Evolutionary conservation across 495 filamentous ascomycete genomes (phyloP), one percentile per base, ranked within the genome.

Genomic region (Hypomontagnella submonticulosa): DNA sequence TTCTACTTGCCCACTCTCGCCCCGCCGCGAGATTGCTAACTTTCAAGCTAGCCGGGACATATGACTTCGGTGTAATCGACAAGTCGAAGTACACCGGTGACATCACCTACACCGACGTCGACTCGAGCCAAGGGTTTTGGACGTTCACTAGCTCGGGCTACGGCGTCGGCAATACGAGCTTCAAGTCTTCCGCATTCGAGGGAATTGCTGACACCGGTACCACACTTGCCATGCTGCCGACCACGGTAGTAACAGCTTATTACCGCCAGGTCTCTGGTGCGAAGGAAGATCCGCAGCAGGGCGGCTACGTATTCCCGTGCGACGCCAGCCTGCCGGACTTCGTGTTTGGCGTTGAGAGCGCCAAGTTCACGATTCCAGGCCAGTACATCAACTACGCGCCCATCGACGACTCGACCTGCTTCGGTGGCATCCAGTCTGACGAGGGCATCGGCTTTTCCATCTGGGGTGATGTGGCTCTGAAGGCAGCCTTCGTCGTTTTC

Each of bases 401-500:
- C 36, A 71, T 74, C 10, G 63, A 61, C 34, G 49, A 46, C 37
- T 41, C 42, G 3, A 79, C 71, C 57, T 90, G 87, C 77, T 86
- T 80, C 67, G 87, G 87, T 52, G 84, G 84, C 46, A 83, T 90
- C 53, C 87, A 90, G 76, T 76, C 75, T 48, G 85, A 88, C 73
- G 77, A 77, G 37, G 84, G 84, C 49, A 80, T 90, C 34, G 83
- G 79, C 13, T 85, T 90, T 68, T 83, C 81, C 53, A 91, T 93
- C 75, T 84, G 89, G 42, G 89, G 90, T 57, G 90, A 92, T 66
- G 83, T 92, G 52, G 90, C 90, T 77, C 83, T 93, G 56, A 91
- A 92, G 81, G 84, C 83, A 63, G 86, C 89, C 67, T 91, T 89
- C 66, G 89, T 87, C n/a, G 85, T 93, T 18, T 91, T 90, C 69